phyloP scores from a whole-genome alignment of 2,329 filamentous ascomycete genomes.

The Talaromyces atroroseus region DNA sequence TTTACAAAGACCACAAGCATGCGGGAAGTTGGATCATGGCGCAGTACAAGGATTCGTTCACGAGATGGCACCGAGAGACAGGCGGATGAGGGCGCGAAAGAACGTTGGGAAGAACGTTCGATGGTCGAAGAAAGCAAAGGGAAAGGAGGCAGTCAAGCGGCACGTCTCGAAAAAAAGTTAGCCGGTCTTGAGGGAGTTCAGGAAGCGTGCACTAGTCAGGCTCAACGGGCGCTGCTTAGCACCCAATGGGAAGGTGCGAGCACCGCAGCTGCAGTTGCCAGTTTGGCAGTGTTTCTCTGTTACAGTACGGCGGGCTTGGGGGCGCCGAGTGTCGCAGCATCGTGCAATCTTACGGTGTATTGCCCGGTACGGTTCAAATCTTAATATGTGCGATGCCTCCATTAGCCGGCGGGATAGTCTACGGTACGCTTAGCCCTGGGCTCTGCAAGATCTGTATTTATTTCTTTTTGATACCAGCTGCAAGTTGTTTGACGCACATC shows the following conservation, averaged over 20 bases:
- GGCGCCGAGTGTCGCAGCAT: too few relatives aligned
- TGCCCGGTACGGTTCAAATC: neutral
- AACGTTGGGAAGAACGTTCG: slow-evolving; percentile 14
- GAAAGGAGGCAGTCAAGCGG: slow-evolving; percentile 11
- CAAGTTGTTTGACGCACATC: neutral
- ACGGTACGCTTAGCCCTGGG: too few relatives aligned
- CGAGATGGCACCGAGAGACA: slow-evolving; percentile 17
- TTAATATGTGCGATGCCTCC: slow-evolving; percentile 1
- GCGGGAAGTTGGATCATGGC: slow-evolving; percentile 29
- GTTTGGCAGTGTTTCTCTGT: neutral
- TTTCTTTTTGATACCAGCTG: neutral
- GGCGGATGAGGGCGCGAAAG: slow-evolving; percentile 16
- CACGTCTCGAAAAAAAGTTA: slow-evolving; percentile 11
- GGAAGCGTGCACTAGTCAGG: neutral
- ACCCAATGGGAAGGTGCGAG: neutral
- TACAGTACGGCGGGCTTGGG: neutral
- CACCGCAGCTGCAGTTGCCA: neutral
- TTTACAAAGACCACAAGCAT: slow-evolving; percentile 29
- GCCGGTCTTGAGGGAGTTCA: neutral
- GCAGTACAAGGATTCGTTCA: slow-evolving; percentile 16
- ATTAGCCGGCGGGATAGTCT: neutral
- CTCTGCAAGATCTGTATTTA: neutral
- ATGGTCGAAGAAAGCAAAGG: slow-evolving; percentile 11
- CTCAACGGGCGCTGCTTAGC: neutral
- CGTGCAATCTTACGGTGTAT: neutral